These are phyloP conservation scores for Cubamyces sp. DNA, from an alignment of 768 basidiomycete species.

Conservation along the genomic window DNA sequence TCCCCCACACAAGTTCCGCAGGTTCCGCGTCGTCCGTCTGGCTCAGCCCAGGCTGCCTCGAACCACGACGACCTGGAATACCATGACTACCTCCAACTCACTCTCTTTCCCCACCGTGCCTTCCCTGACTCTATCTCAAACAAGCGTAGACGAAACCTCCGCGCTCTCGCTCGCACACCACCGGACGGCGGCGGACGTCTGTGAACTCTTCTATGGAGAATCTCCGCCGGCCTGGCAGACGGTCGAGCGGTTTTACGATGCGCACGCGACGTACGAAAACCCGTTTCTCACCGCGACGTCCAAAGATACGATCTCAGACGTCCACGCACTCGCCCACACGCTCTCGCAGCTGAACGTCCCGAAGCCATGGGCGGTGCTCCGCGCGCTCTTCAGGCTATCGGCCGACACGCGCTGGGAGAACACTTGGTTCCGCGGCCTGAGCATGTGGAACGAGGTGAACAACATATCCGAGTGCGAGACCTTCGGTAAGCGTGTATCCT, in stretches of 20 bases:
- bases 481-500: conserved; percentile 57
- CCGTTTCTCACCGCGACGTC: conserved; percentile 78
- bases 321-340: conserved; percentile 63
- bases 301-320: conserved; percentile 71
- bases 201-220: conserved; percentile 71
- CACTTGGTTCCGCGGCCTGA: conserved; percentile 63
- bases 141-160: conserved; percentile 15
- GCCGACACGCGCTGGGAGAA: conserved; percentile 38
- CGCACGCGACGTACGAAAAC: conserved; percentile 80
- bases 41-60: not conserved
- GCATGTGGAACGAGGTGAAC: conserved; percentile 75
- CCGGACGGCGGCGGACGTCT: conserved; percentile 67
- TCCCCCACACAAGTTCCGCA: not conserved
- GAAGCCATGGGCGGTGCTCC: conserved; percentile 63
- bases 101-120: conserved; percentile 16
- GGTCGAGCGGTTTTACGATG: conserved; percentile 69
- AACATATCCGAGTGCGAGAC: conserved; percentile 80
- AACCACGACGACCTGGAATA: not conserved
- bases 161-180: conserved; percentile 43
- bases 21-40: too few relatives aligned
- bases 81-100: conserved; percentile 14
- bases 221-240: conserved; percentile 50
- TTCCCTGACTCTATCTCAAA: conserved; percentile 9
- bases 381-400: conserved; percentile 54
- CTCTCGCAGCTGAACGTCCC: conserved; percentile 68